A percentile compares a stretch with the other conserved stretches of the same genome.
Conservation (phyloP, 192 early-diverging fungal genomes). For the Obelidium mucronatum region DNA sequence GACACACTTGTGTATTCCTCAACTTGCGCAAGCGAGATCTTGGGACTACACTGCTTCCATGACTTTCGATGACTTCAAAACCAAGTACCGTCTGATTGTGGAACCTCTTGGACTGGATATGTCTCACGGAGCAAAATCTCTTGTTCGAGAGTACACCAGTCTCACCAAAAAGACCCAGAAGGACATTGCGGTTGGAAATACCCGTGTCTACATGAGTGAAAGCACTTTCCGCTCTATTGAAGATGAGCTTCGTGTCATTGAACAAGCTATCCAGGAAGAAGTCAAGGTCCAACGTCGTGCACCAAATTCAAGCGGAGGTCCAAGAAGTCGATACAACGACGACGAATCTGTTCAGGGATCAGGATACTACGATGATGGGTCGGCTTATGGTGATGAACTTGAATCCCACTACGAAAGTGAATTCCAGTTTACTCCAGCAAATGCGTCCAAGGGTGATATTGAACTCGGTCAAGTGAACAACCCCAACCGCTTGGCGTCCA, state of each 20-base stretch:
- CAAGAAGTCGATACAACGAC: constrained; percentile 10
- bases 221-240: constrained; percentile 52
- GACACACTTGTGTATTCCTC: constrained; percentile 69
- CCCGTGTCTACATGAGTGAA: constrained; percentile 52
- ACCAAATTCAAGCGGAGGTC: not conserved
- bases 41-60: constrained; percentile 77
- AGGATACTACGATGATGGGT: constrained; percentile 27
- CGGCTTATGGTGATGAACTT: constrained; percentile 30
- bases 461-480: constrained; percentile 37
- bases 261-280: constrained; percentile 50
- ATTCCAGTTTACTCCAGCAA: constrained; percentile 23
- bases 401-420: constrained; percentile 47
- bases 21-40: constrained; percentile 72
- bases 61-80: constrained; percentile 74
- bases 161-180: constrained; percentile 45
- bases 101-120: constrained; percentile 49
- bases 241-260: constrained; percentile 49
- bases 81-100: constrained; percentile 71
- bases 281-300: constrained; percentile 22
- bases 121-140: constrained; percentile 37
- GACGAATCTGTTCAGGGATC: constrained; percentile 12
- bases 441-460: constrained; percentile 27
- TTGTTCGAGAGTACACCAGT: constrained; percentile 46
- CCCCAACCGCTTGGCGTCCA: not conserved
- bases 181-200: constrained; percentile 52